These are phyloP conservation scores for Candida odintsovae DNA, from an alignment of 805 yeast genomes.

Conservation along the genomic window DNA sequence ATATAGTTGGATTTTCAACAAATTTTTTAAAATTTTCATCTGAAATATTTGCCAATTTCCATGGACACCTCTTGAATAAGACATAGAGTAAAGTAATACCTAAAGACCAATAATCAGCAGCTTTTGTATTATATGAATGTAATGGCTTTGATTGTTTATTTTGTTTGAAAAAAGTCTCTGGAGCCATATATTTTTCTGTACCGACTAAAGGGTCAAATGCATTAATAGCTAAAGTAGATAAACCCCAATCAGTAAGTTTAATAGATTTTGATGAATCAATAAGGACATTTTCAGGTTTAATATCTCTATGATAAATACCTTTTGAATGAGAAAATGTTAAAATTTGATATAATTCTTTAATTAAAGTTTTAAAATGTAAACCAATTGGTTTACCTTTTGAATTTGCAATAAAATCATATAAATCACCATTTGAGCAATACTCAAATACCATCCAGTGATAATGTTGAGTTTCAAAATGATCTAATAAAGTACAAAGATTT, in stretches of 20 bases:
- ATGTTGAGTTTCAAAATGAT: slow-evolving; percentile 48
- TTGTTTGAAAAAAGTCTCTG: slow-evolving; percentile 63
- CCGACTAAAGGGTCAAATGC: slow-evolving; percentile 46
- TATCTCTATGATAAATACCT: slow-evolving; percentile 64
- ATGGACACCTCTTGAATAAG: slow-evolving; percentile 81
- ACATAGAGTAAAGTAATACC: slow-evolving; percentile 78
- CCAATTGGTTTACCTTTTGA: slow-evolving; percentile 15
- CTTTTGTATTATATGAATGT: slow-evolving; percentile 56
- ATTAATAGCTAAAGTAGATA: slow-evolving; percentile 38
- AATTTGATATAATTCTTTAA: slow-evolving; percentile 47
- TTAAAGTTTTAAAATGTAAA: slow-evolving; percentile 30
- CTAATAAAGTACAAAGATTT: slow-evolving; percentile 53
- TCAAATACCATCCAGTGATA: slow-evolving; percentile 57
- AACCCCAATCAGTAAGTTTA: slow-evolving; percentile 73
- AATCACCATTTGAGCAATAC: slow-evolving; percentile 60
- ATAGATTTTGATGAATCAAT: slow-evolving; percentile 44
- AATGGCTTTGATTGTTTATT: background rate
- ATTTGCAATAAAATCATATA: slow-evolving; percentile 46
- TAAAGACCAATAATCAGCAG: slow-evolving; percentile 83
- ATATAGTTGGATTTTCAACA: slow-evolving; percentile 59
- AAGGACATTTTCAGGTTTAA: slow-evolving; percentile 68
- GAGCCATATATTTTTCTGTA: slow-evolving; percentile 89
- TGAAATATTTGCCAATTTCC: slow-evolving; percentile 59
- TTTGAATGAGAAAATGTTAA: slow-evolving; percentile 48
- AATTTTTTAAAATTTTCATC: slow-evolving; percentile 68